phyloP scores from a whole-genome alignment of 495 filamentous ascomycete species.

The Lentithecium fluviatile region DNA sequence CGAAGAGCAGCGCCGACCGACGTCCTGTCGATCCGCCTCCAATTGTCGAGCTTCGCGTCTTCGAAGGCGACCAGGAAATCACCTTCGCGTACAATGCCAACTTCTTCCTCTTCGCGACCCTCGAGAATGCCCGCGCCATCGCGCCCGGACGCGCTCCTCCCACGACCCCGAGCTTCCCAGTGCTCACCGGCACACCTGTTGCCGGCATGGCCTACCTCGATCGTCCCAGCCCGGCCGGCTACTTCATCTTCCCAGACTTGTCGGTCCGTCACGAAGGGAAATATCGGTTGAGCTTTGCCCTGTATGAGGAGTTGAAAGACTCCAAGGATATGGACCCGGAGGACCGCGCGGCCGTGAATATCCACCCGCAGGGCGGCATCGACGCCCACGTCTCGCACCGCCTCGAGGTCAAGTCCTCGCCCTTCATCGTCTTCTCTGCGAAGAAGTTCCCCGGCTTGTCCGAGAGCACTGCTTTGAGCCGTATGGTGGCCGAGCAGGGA shows the following conservation, averaged over 20 bases:
- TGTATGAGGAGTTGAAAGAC: conserved; percentile 92
- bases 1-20: conserved; percentile 91
- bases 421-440: conserved; percentile 90
- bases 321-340: conserved; percentile 62
- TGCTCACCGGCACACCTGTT: conserved; percentile 92
- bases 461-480: conserved; percentile 84
- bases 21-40: conserved; percentile 96
- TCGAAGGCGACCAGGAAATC: conserved; percentile 78
- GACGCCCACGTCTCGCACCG: conserved; percentile 57
- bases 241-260: conserved; percentile 97
- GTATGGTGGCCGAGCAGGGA: conserved; percentile 92
- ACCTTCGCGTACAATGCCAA: conserved; percentile 94
- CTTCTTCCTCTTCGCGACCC: conserved; percentile 94
- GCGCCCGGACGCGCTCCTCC: conserved; percentile 73
- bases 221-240: conserved; percentile 84
- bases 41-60: conserved; percentile 89
- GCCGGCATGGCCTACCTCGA: conserved; percentile 97
- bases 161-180: conserved; percentile 67
- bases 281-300: conserved; percentile 82
- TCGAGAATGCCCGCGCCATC: conserved; percentile 83
- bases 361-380: conserved; percentile 38
- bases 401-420: conserved; percentile 84
- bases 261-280: conserved; percentile 95
- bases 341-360: conserved; percentile 33
- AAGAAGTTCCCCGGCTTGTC: conserved; percentile 98